phyloP scores from a whole-genome alignment of 495 filamentous ascomycete species.

The Talaromyces nanjingensis region DNA sequence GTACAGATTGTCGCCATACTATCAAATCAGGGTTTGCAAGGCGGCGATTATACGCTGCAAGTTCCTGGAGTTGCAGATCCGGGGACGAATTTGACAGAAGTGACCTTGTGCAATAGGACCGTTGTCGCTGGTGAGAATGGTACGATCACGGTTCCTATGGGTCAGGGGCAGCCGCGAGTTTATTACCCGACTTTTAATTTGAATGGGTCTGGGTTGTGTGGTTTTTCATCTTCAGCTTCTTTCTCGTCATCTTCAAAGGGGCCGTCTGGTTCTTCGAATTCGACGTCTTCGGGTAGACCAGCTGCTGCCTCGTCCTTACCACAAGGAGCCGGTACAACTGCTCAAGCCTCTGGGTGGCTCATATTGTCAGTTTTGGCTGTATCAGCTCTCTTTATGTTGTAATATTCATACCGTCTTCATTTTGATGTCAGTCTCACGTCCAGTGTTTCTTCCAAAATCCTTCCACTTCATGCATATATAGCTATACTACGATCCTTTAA shows the following conservation, averaged over 20 bases:
- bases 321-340: background rate
- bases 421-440: background rate
- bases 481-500: background rate
- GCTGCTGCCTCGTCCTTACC: background rate
- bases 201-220: constrained; percentile 20
- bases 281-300: background rate
- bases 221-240: background rate
- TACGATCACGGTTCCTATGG: constrained; percentile 31
- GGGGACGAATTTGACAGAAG: constrained; percentile 37
- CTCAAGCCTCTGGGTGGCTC: background rate
- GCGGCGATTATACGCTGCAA: constrained; percentile 33
- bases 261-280: background rate
- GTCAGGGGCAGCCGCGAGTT: constrained; percentile 36
- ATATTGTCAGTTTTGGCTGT: background rate
- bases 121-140: constrained; percentile 26
- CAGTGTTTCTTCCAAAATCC: background rate
- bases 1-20: constrained; percentile 47
- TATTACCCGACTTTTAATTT: constrained; percentile 21
- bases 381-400: background rate
- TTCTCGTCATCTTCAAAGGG: background rate
- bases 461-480: background rate
- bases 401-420: background rate
- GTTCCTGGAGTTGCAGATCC: constrained; percentile 28
- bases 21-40: constrained; percentile 45
- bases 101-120: constrained; percentile 34